Percentiles rank a stretch among this genome's conserved stretches.
phyloP scores from a whole-genome alignment of 2,329 filamentous ascomycete species.

The Penicillium olsonii region DNA sequence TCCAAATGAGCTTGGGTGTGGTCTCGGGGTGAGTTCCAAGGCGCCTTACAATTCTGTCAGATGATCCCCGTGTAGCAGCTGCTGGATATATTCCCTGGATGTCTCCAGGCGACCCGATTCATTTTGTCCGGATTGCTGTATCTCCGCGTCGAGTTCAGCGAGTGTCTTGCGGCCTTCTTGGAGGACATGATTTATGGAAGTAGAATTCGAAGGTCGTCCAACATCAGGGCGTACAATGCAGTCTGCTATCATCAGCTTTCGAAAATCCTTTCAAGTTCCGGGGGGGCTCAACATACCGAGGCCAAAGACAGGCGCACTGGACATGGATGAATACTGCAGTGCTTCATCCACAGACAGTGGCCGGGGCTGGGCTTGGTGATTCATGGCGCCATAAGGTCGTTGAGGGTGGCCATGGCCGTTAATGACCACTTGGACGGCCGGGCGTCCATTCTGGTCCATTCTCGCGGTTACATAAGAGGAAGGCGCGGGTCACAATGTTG shows the following conservation, averaged over 20 bases:
- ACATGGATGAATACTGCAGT: slow-evolving; percentile 52
- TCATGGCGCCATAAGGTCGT: slow-evolving; percentile 25
- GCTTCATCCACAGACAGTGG: slow-evolving; percentile 50
- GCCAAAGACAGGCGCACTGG: slow-evolving; percentile 50
- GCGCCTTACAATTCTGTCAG: slow-evolving; percentile 47
- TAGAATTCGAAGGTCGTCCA: slow-evolving; percentile 42
- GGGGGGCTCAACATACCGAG: slow-evolving; percentile 36
- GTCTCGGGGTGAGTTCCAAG: not conserved
- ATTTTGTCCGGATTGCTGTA: slow-evolving; percentile 55
- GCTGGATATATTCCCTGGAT: slow-evolving; percentile 72
- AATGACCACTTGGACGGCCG: slow-evolving; percentile 46
- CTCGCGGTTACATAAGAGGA: slow-evolving; percentile 26
- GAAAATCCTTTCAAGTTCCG: slow-evolving; percentile 21
- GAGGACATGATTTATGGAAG: slow-evolving; percentile 51
- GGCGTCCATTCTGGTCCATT: slow-evolving; percentile 45
- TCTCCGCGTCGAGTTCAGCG: slow-evolving; percentile 71
- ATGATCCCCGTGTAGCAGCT: slow-evolving; percentile 70
- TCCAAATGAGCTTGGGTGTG: slow-evolving; percentile 3
- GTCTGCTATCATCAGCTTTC: slow-evolving; percentile 30
- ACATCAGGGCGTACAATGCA: slow-evolving; percentile 46
- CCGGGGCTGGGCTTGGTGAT: slow-evolving; percentile 30
- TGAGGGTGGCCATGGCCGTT: slow-evolving; percentile 35
- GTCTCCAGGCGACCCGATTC: slow-evolving; percentile 67
- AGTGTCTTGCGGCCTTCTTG: slow-evolving; percentile 55
- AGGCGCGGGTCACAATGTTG: slow-evolving; percentile 25